Conservation (phyloP, 1,284 basidiomycete genomes). For the Naganishia sp. region DNA sequence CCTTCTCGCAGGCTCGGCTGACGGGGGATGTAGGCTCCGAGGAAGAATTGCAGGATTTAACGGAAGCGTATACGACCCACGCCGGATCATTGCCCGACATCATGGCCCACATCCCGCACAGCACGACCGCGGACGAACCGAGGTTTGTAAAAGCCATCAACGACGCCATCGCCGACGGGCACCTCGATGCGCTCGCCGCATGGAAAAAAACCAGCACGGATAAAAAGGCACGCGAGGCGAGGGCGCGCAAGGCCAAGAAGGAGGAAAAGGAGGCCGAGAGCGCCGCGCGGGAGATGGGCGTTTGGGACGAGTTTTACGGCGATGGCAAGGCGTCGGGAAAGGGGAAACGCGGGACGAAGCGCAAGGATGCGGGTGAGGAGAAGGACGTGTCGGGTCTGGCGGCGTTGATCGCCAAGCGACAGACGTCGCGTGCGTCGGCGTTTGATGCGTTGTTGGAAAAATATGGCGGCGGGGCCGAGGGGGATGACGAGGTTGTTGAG, state of each 20-base stretch:
- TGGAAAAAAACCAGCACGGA: slow-evolving; percentile 72
- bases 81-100: slow-evolving; percentile 74
- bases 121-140: slow-evolving; percentile 74
- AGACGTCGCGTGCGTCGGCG: slow-evolving; percentile 66
- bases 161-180: slow-evolving; percentile 62
- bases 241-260: slow-evolving; percentile 72
- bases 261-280: slow-evolving; percentile 79
- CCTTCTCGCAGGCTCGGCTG: too few relatives aligned
- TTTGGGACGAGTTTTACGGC: slow-evolving; percentile 94
- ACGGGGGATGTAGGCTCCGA: slow-evolving; percentile 78
- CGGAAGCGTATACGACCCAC: slow-evolving; percentile 67
- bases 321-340: slow-evolving; percentile 50
- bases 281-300: slow-evolving; percentile 80
- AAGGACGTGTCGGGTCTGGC: slow-evolving; percentile 71
- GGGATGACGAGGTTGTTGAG: slow-evolving; percentile 42
- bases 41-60: slow-evolving; percentile 78
- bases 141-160: slow-evolving; percentile 76
- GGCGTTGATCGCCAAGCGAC: slow-evolving; percentile 77
- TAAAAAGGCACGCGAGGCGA: slow-evolving; percentile 69
- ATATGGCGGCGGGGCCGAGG: slow-evolving; percentile 58
- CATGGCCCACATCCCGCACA: slow-evolving; percentile 81
- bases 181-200: slow-evolving; percentile 62
- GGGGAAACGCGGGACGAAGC: slow-evolving; percentile 38
- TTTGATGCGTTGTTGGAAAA: slow-evolving; percentile 79
- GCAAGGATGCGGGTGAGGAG: slow-evolving; percentile 46